These are phyloP conservation scores for Diaporthe vaccinii DNA, from an alignment of 2,329 filamentous ascomycete species.

Conservation along the genomic window DNA sequence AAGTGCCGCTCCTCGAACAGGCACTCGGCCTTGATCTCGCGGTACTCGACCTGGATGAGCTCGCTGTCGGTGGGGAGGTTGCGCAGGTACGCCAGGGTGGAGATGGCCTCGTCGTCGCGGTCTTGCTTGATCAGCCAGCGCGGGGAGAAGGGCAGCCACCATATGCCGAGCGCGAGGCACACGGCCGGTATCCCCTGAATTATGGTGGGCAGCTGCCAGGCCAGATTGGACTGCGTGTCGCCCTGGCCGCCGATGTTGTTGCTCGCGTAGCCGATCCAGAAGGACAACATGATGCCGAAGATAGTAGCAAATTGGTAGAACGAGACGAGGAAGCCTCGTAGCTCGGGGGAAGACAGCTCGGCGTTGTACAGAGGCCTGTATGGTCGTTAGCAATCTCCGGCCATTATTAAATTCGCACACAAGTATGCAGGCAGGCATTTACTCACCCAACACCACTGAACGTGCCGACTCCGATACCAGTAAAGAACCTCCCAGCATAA, in stretches of 20 bases:
- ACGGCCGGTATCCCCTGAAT: constrained; percentile 58
- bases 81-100: constrained; percentile 48
- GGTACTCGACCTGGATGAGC: constrained; percentile 58
- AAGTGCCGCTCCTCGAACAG: constrained; percentile 59
- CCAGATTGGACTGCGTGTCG: constrained; percentile 56
- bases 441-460: constrained; percentile 57
- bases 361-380: constrained; percentile 60
- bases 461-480: constrained; percentile 62
- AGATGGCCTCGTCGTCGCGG: constrained; percentile 44
- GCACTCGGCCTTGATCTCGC: constrained; percentile 61
- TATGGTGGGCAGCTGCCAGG: constrained; percentile 60
- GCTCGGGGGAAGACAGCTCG: constrained; percentile 71
- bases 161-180: constrained; percentile 52
- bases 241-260: constrained; percentile 63
- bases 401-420: not conserved
- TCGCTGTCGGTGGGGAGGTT: constrained; percentile 49
- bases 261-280: constrained; percentile 61
- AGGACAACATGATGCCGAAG: constrained; percentile 66
- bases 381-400: constrained; percentile 1
- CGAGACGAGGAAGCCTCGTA: constrained; percentile 75
- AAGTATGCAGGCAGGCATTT: constrained; percentile 26
- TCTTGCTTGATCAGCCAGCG: constrained; percentile 56
- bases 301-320: constrained; percentile 75
- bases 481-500: constrained; percentile 64
- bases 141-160: constrained; percentile 66